phyloP scores from a whole-genome alignment of 73 alveolate species.

The Paramecium pentaurelia region DNA sequence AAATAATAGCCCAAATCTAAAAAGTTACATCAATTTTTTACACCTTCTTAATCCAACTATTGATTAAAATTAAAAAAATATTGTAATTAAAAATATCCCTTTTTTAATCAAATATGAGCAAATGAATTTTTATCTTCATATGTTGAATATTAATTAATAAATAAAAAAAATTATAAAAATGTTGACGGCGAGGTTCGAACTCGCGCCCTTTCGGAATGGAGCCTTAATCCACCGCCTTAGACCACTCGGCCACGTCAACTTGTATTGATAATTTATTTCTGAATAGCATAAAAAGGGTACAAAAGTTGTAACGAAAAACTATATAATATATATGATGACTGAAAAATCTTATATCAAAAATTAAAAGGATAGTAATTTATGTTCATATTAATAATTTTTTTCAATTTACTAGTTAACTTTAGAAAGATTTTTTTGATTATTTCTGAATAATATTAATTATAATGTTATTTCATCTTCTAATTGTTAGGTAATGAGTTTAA shows the following conservation, averaged over 20 bases:
- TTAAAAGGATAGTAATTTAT: not conserved
- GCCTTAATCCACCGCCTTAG: constrained; percentile 71
- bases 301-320: not conserved
- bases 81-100: not conserved
- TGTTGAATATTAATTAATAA: not conserved
- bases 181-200: constrained; percentile 70
- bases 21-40: no score
- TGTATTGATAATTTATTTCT: not conserved
- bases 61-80: no score
- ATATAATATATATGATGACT: not conserved
- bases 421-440: no score
- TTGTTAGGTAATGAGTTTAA: not conserved
- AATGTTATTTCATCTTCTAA: not conserved
- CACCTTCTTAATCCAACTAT: not conserved
- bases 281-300: not conserved
- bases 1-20: no score
- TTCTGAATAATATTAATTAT: not conserved
- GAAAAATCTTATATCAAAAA: not conserved
- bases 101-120: not conserved
- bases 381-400: no score
- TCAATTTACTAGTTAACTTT: no score
- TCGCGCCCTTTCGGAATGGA: constrained; percentile 72
- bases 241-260: constrained; percentile 69
- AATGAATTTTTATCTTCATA: no score
- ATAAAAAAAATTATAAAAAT: not conserved